Base-by-base conservation (phyloP, 352 stramenopile species). In the Globisporangium irregulare region DNA sequence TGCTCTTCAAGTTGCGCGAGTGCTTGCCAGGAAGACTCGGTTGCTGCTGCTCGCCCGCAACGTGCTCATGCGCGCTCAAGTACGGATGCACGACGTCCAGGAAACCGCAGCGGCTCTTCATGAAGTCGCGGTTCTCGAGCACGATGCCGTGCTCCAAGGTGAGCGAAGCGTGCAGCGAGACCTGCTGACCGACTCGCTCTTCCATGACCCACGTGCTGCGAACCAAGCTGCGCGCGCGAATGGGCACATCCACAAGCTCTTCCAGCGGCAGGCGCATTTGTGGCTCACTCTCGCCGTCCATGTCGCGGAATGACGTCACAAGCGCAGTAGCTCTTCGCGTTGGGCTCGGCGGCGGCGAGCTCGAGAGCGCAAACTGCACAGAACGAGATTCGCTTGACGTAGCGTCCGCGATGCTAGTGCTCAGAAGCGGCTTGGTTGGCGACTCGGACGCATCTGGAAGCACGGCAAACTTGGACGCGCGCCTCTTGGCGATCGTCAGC, bases 101-200 rank as follows among this genome's bases (percentile, higher is more conserved):
- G 54, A 90, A 90, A 6, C 82, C 82, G 32, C 70, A 71, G 29
- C 69, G 71, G n/a, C 70, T 81, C 29, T 65, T 71, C 59, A 90
- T 54, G 51, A 66, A 78, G 14, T 71, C 59, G 12, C 67, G 59
- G 12, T 66, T 58, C 50, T 75, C 66, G 9, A 77, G 41, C 48
- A 63, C 25, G 43, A 76, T 62, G 6, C 72, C 75, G n/a, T 75
- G 62, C 59, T 75, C 72, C 38, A 78, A 43, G 41, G 68, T 68
- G 27, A 79, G 38, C 25, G 67, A 60, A 14, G 68, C 54, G 9
- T 50, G 60, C 12, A 74, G 59, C 51, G 51, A 65, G 24, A 71
- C 74, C 72, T 79, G 68, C 64, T 60, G 51, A 1, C 55, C 67
- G 1, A 62, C 53, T 2, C 61, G 41, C 24, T 63, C 59, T 32